Evolutionary conservation across 2,329 filamentous ascomycete genomes (phyloP).

Genomic region (Pezicula rhizophila): DNA sequence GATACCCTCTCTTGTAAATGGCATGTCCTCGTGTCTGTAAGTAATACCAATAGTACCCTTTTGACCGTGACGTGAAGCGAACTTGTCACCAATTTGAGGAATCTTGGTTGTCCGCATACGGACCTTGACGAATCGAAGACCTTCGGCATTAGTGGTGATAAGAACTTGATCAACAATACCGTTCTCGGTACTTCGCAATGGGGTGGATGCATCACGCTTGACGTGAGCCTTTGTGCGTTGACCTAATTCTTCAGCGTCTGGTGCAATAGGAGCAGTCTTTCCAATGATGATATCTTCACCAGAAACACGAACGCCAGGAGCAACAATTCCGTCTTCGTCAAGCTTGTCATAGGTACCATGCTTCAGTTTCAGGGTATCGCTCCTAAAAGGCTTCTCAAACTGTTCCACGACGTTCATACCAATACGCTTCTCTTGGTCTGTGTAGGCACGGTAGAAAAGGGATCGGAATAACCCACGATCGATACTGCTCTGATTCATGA

Average conservation of each 20-base stretch:
- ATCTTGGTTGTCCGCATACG: slow-evolving; percentile 96
- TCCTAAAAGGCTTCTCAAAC: slow-evolving; percentile 90
- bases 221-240: slow-evolving; percentile 85
- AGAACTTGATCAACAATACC: slow-evolving; percentile 94
- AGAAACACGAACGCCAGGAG: slow-evolving; percentile 87
- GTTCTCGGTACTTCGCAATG: slow-evolving; percentile 89
- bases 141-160: slow-evolving; percentile 90
- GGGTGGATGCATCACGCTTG: slow-evolving; percentile 93
- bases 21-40: slow-evolving; percentile 97
- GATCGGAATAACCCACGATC: slow-evolving; percentile 95
- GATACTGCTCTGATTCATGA: slow-evolving; percentile 99
- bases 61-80: slow-evolving; percentile 97
- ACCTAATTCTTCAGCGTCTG: slow-evolving; percentile 88
- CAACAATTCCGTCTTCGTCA: slow-evolving; percentile 91
- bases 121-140: slow-evolving; percentile 93
- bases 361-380: slow-evolving; percentile 86
- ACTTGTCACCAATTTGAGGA: slow-evolving; percentile 98
- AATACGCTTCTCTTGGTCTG: slow-evolving; percentile 92
- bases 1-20: slow-evolving; percentile 86
- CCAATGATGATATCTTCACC: slow-evolving; percentile 99
- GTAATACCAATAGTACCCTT: slow-evolving; percentile 99
- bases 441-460: slow-evolving; percentile 96
- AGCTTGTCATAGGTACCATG: slow-evolving; percentile 96
- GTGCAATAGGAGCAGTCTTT: slow-evolving; percentile 91
- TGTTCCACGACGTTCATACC: slow-evolving; percentile 88